Base-by-base conservation (phyloP, 2,329 filamentous ascomycete genomes). In the Phyllosticta citribraziliensis region DNA sequence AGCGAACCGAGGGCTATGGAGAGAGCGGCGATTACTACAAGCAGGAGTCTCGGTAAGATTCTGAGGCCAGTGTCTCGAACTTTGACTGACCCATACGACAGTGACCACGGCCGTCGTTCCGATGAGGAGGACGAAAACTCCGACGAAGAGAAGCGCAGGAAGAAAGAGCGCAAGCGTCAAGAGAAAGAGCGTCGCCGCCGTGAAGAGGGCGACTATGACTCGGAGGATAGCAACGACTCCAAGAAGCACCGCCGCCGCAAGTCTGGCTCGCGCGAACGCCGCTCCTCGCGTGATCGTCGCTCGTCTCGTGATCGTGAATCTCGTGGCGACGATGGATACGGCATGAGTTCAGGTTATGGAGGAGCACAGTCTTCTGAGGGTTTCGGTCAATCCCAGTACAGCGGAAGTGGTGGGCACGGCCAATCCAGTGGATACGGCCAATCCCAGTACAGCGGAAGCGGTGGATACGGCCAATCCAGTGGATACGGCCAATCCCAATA, bases 21-120 rank as follows among this genome's bases (percentile, higher is more conserved):
- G 65, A 63, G 54, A 68, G 70, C 20, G 76, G 73, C 47, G 72
- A 76, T 35, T 71, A 74, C 55, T 78, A 76, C 67, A 68, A 74
- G 10, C 69, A 72, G 47, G 72, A 78, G 58, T 73, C 73, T 47
- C 74, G 75, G 69, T 74, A 67, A 64, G 70, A 3, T n/a, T 14
- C 2, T 14, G n/a, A n/a, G 5, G 56, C 22, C 47, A 53, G 27
- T 27, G 30, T 9, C 6, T 59, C 50, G 12, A 65, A 70, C 62
- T 56, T 24, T 11, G 25, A 54, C 58, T 52, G 40, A 63, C 40
- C 19, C 3, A 14, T 19, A 22, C 20, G 14, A 25, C 12, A 73
- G 72, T 65, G 70, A 71, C 61, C 68, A 70, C 30, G 70, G 70
- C 64, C 72, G 71, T 57, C 66, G 73, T 61, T 66, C 64, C 9